Base-by-base conservation (phyloP, 2,329 filamentous ascomycete genomes). In the Sporothrix brunneoviolacea region DNA sequence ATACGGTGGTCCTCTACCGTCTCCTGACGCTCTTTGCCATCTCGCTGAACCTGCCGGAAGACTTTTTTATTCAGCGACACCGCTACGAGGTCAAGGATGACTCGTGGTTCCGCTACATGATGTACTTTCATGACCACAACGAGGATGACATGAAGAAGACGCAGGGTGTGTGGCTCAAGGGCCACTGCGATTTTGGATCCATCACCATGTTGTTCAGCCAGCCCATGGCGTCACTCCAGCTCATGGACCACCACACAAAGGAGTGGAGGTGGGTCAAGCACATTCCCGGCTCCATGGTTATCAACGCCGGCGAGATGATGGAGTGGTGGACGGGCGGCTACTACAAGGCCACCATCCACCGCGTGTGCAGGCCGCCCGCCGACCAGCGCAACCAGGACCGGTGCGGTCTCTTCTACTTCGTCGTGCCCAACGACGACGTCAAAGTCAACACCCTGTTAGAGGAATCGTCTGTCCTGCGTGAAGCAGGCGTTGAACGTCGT, bases 101-200 rank as follows among this genome's bases (percentile, higher is more conserved):
- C 51, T 73, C 77, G 47, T 77, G 81, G 56, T 68, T 80, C 35
- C 72, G 79, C 4, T 80, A 80, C 62, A 80, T 80, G 76, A 68
- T 74, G 40, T 80, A 80, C 57, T 66, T 38, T 38, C 35, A 38
- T 19, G 35, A 38, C 35, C 35, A 38, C 35, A 19, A 38, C 15
- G 35, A 38, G 15, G 35, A 38, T 19, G 35, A 38, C 35, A 38
- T 38, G 35, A 38, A 38, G n/a, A 38, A 38, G 35, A 38, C 35
- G 3, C 35, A 38, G 35, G 35, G 35, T 16, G 35, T 38, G 16
- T 38, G 35, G 35, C 35, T 38, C 35, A 38, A 38, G 35, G 35
- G 35, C 16, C 35, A 38, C n/a, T 19, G 16, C 4, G 35, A 38
- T 9, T 38, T 38, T 38, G 35, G 35, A 10, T 38, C 35, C 12